Base-by-base conservation (phyloP, 2,329 filamentous ascomycete species). In the Drechslerella coelobrocha region DNA sequence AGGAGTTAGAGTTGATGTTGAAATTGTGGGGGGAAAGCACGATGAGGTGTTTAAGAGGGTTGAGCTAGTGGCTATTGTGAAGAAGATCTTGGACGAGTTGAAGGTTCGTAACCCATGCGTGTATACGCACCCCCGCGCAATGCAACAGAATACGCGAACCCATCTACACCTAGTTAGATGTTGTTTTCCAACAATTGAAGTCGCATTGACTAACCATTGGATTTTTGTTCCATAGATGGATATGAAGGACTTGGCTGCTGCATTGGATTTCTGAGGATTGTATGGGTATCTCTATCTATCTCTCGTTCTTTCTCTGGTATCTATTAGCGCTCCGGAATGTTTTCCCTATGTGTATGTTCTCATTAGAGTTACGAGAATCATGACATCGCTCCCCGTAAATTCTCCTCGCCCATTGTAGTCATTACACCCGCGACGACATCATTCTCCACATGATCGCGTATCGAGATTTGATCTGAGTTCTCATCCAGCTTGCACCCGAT, bases 1-100 rank as follows among this genome's bases (percentile, higher is more conserved):
- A 57, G 81, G 79, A 0, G 82, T 79, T 76, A 71, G 71, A 6
- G 72, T 76, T 74, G 72, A 72, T 60, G 76, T 77, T 56, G 69
- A 77, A 59, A 57, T 59, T 31, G 61, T 87, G 55, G 78, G 77
- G 7, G 88, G 85, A 2, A 81, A 80, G 37, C 89, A 91, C 78
- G 84, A 90, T 78, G 83, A 84, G 73, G 80, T 88, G 1, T 89
- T 87, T 85, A 76, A 83, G 76, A 34, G 81, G 84, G 65, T 54
- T 14, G 68, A 72, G 23, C 26, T 72, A 1, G 55, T 72, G 14
- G 24, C 48, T 7, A 53, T 57, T 26, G 68, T 72, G n/a, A 52
- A 37, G 45, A 57, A 61, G 47, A 55, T 72, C 21, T 53, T 72
- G n/a, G 61, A 39, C n/a, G 68, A 72, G 21, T 51, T 72, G 53